phyloP scores from a whole-genome alignment of 805 yeast genomes.

The Metahyphopichia silvanorum region DNA sequence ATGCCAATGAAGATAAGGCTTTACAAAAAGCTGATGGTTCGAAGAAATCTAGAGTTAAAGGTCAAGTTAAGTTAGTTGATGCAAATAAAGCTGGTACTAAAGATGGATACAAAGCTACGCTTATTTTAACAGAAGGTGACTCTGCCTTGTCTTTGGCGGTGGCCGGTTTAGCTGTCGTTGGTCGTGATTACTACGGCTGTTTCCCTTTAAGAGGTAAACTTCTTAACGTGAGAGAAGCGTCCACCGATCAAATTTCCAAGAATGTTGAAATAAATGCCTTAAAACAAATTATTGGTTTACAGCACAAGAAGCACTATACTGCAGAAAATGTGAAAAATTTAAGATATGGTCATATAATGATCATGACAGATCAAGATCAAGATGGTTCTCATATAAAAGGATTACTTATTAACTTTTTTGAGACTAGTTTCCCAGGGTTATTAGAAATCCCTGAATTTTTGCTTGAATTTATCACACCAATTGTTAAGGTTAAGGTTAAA shows the following conservation, averaged over 20 bases:
- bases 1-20: conserved; percentile 83
- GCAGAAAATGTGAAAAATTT: conserved; percentile 61
- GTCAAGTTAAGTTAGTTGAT: conserved; percentile 86
- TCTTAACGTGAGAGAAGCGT: conserved; percentile 93
- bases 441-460: conserved; percentile 87
- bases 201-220: conserved; percentile 95
- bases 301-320: conserved; percentile 79
- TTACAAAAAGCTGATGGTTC: conserved; percentile 86
- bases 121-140: conserved; percentile 94
- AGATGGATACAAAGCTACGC: conserved; percentile 88
- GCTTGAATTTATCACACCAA: conserved; percentile 93
- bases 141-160: conserved; percentile 92
- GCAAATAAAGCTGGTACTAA: conserved; percentile 95
- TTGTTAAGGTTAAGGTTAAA: conserved; percentile 78
- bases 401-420: conserved; percentile 86
- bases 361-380: conserved; percentile 99
- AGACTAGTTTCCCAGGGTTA: conserved; percentile 91
- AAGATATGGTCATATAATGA: conserved; percentile 96
- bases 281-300: conserved; percentile 92
- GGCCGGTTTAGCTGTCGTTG: conserved; percentile 91
- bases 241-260: conserved; percentile 90
- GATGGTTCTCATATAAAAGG: conserved; percentile 99
- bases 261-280: conserved; percentile 94
- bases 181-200: conserved; percentile 92
- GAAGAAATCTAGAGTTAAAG: conserved; percentile 79